phyloP scores from a whole-genome alignment of 345 rosid species.

The Lepidium didymum region DNA sequence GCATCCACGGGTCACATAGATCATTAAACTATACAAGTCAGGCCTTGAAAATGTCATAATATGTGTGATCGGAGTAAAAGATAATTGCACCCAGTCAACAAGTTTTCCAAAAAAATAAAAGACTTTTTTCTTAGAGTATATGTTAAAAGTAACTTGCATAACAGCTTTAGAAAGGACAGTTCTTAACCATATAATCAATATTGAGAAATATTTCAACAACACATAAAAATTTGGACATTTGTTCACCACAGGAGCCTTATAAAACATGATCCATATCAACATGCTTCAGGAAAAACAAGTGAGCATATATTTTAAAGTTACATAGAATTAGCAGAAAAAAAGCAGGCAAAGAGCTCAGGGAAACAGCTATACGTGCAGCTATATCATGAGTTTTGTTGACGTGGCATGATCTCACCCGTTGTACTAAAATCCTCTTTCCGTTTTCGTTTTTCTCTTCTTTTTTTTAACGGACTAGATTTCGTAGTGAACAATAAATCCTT shows the following conservation, averaged over 20 bases:
- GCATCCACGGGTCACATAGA: not conserved
- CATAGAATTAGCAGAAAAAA: not conserved
- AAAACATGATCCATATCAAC: not conserved
- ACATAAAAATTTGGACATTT: not conserved
- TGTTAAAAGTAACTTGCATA: not conserved
- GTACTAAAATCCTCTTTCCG: not conserved
- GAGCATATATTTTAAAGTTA: not conserved
- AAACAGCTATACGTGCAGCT: not conserved
- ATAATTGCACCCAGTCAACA: slow-evolving; percentile 1
- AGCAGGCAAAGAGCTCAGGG: not conserved
- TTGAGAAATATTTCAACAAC: not conserved
- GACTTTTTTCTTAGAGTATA: not conserved
- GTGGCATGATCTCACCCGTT: slow-evolving; percentile 29
- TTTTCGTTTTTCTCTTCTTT: not conserved
- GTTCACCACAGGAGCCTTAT: not conserved
- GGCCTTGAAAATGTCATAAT: not conserved
- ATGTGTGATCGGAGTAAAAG: not conserved
- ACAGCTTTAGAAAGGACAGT: not conserved
- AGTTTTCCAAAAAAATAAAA: not conserved
- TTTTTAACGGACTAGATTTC: slow-evolving; percentile 18
- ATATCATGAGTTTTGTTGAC: not conserved
- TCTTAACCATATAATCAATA: not conserved
- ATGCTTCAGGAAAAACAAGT: not conserved
- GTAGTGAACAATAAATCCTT: slow-evolving; percentile 8
- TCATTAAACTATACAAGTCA: not conserved